These are phyloP conservation scores for Meyerozyma athensensis DNA, from an alignment of 1,139 yeast species.

Conservation along the genomic window DNA sequence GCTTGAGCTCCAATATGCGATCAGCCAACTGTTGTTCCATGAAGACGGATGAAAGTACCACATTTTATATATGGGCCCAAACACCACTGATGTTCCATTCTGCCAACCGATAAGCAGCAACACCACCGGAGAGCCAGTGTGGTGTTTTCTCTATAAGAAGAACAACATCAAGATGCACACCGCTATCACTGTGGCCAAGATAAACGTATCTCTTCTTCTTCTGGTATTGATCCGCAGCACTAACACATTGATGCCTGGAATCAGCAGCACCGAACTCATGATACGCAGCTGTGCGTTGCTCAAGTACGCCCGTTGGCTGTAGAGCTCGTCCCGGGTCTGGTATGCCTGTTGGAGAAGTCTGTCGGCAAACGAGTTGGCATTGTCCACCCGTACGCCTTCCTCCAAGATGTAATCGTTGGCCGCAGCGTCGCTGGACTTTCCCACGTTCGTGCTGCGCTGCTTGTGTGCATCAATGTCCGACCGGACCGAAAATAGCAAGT, in stretches of 20 bases:
- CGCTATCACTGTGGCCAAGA: constrained; percentile 72
- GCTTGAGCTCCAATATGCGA: constrained; percentile 43
- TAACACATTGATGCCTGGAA: constrained; percentile 81
- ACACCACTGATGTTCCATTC: too few relatives aligned
- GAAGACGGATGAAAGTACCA: not conserved
- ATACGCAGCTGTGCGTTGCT: constrained; percentile 62
- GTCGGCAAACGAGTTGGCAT: constrained; percentile 74
- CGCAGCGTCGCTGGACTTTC: constrained; percentile 21
- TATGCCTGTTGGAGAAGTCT: constrained; percentile 76
- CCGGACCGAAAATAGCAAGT: constrained; percentile 70
- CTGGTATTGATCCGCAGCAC: constrained; percentile 81
- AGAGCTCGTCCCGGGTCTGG: constrained; percentile 81
- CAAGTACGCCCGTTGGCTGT: constrained; percentile 63
- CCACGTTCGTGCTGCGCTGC: constrained; percentile 27
- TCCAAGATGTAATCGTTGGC: constrained; percentile 67
- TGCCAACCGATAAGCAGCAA: too few relatives aligned
- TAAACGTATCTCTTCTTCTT: constrained; percentile 80
- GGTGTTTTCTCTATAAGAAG: constrained; percentile 35
- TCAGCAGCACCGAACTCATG: constrained; percentile 52
- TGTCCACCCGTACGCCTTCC: constrained; percentile 71
- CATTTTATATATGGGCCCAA: not conserved
- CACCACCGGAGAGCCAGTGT: too few relatives aligned
- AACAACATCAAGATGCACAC: constrained; percentile 67
- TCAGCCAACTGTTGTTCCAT: constrained; percentile 19
- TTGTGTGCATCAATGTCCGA: constrained; percentile 67